Percentiles rank a stretch among this genome's conserved stretches.
phyloP scores from a whole-genome alignment of 441 rosid genomes.

The Syzygium malaccense region DNA sequence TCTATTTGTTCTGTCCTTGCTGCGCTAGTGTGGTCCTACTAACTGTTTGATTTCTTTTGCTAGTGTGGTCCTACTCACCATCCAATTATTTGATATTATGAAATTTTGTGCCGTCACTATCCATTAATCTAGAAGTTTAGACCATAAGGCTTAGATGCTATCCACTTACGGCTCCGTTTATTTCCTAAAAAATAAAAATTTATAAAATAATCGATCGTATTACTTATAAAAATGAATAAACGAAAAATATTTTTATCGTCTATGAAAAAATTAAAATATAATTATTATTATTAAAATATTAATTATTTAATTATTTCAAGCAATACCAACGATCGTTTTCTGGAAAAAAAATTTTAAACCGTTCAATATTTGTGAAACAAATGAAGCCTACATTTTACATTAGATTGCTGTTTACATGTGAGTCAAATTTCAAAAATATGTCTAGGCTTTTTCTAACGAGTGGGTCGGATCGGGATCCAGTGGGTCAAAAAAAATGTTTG shows the following conservation, averaged over 20 bases:
- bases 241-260: not conserved
- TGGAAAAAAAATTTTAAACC: not conserved
- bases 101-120: not conserved
- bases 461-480: fast-evolving
- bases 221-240: not conserved
- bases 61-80: not conserved
- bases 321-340: not conserved
- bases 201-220: not conserved
- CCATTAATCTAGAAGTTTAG: not conserved
- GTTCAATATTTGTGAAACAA: not conserved
- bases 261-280: not conserved
- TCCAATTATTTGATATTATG: not conserved
- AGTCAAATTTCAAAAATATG: not conserved
- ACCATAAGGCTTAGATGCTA: not conserved
- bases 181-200: no score
- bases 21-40: not conserved
- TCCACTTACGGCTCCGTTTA: not conserved
- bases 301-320: not conserved
- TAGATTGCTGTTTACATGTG: not conserved
- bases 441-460: not conserved
- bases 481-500: not conserved
- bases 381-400: not conserved
- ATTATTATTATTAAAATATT: not conserved
- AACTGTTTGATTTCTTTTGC: not conserved
- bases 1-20: no score